phyloP scores from a whole-genome alignment of 2,329 filamentous ascomycete genomes.

The Fusarium sulawesiense region DNA sequence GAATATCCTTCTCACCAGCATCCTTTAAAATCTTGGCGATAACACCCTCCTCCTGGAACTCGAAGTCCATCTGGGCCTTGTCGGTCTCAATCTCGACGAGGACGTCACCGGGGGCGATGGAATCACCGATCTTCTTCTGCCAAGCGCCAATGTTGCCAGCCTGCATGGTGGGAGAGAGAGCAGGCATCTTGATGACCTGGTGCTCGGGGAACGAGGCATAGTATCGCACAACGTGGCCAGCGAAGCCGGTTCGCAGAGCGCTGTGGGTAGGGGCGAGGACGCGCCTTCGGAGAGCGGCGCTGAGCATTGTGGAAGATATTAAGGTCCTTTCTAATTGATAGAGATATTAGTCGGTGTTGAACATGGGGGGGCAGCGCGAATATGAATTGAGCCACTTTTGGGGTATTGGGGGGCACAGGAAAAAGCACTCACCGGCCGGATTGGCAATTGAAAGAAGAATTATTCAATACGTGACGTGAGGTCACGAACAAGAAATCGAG shows the following conservation, averaged over 20 bases:
- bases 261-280: conserved; percentile 63
- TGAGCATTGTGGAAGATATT: conserved; percentile 63
- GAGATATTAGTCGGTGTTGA: conserved; percentile 36
- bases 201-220: conserved; percentile 92
- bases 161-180: conserved; percentile 97
- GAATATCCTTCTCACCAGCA: conserved; percentile 90
- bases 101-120: conserved; percentile 90
- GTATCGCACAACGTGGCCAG: conserved; percentile 69
- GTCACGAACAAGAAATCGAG: conserved; percentile 35
- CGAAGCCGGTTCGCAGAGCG: conserved; percentile 63
- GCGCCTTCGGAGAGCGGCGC: conserved; percentile 72
- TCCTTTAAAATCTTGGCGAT: conserved; percentile 95
- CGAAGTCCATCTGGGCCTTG: conserved; percentile 99
- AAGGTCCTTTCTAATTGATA: conserved; percentile 46
- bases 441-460: conserved; percentile 41
- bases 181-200: conserved; percentile 97
- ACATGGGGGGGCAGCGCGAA: conserved; percentile 34
- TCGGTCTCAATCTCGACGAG: conserved; percentile 99
- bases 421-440: conserved; percentile 41
- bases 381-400: conserved; percentile 34
- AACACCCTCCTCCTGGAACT: conserved; percentile 98
- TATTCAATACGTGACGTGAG: conserved; percentile 38
- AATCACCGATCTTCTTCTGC: conserved; percentile 97
- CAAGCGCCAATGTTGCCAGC: conserved; percentile 95
- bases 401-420: not conserved